These are phyloP conservation scores for Candida tetrigidarum DNA, from an alignment of 1,139 yeast genomes.

Conservation along the genomic window DNA sequence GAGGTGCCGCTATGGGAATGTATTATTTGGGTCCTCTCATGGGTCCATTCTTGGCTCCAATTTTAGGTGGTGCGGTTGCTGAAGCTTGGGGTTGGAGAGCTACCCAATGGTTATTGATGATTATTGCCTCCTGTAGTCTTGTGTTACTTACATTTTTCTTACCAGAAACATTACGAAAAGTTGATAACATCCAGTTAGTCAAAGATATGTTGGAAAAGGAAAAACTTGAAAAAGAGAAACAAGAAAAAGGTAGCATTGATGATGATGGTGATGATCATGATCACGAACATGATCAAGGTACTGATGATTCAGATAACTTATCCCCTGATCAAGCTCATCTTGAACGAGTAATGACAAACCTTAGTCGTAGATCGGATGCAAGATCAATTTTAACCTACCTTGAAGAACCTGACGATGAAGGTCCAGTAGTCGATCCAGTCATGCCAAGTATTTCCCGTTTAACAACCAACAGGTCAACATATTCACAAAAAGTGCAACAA, in stretches of 20 bases:
- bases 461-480: slow-evolving; percentile 38
- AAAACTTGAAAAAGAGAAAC: slow-evolving; percentile 19
- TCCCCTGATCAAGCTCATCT: slow-evolving; percentile 3
- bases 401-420: slow-evolving; percentile 25
- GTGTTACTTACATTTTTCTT: slow-evolving; percentile 55
- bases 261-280: too few species aligned
- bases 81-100: slow-evolving; percentile 86
- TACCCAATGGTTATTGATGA: slow-evolving; percentile 84
- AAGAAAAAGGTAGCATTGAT: too few species aligned
- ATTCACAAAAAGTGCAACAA: slow-evolving; percentile 33
- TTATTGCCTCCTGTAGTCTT: slow-evolving; percentile 60
- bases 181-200: slow-evolving; percentile 54
- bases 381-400: slow-evolving; percentile 9
- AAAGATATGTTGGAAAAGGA: slow-evolving; percentile 36
- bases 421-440: slow-evolving; percentile 38
- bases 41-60: slow-evolving; percentile 84
- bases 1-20: slow-evolving; percentile 83
- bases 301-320: background rate
- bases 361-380: slow-evolving; percentile 12
- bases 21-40: slow-evolving; percentile 81
- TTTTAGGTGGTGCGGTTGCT: slow-evolving; percentile 78
- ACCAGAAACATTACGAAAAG: slow-evolving; percentile 76
- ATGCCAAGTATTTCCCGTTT: slow-evolving; percentile 43
- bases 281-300: slow-evolving; percentile 15
- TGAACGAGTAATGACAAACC: slow-evolving; percentile 22